Base-by-base conservation (phyloP, 2,329 filamentous ascomycete species). In the Hypoxylon sp. region DNA sequence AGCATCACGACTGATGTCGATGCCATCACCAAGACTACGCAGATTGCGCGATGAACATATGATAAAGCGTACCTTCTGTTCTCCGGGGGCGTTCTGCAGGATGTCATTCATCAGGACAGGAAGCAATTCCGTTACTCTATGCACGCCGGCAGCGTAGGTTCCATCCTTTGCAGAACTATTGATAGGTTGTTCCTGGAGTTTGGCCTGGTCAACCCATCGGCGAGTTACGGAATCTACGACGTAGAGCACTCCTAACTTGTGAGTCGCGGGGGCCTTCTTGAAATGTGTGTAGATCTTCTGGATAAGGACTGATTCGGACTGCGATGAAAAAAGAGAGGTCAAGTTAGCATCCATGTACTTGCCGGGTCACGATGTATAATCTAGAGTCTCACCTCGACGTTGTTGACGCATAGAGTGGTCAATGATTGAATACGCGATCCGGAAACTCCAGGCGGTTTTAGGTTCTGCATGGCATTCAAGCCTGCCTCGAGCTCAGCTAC, bases 181-280 rank as follows among this genome's bases (percentile, higher is more conserved):
- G 82, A 94, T 89, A 78, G 91, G 83, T 80, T 98, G 95, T 77
- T 92, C 93, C 74, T 92, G 88, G 78, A 91, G 89, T 83, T 95
- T 96, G 78, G 96, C 95, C 83, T 94, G 92, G 82, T 98, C 95
- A 85, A 97, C 90, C 95, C 96, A 99, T 85, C 97, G 95, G 83
- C 96, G 94, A 82, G 95, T 95, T 89, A 99, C 95, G 86, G 95
- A 97, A 88, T 99, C 96, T 95, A 99, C 93, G 84, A 98, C 95
- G 91, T 99, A 99, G 84, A 99, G 91, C 79, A 98, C 95, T 84
- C 96, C 96, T 82, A 99, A 89, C 85, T 99, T 99, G 89, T 99
- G 95, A 80, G 94, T 97, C 80, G 90, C 90, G 68, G 94, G 93
- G 74, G 95, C 91, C 83, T 96, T 97, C 83, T 97, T 97, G 88